Evolutionary conservation across 805 yeast species (phyloP).

Genomic region (Pichia paraexigua): DNA sequence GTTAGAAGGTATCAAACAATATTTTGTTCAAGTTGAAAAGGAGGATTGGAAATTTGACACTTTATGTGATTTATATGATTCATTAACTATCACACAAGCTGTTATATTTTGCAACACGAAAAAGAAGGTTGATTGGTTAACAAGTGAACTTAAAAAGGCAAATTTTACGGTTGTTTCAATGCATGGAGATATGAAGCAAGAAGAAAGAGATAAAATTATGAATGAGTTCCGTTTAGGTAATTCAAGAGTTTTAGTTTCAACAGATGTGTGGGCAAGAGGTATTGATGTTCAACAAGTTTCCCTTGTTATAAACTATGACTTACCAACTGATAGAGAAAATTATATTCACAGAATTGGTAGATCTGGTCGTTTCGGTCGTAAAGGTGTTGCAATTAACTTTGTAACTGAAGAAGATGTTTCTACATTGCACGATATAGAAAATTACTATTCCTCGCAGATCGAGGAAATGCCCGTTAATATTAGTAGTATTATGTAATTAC

Average conservation of each 20-base stretch:
- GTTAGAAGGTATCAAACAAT: constrained; percentile 92
- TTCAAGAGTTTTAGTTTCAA: constrained; percentile 84
- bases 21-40: constrained; percentile 79
- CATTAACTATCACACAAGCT: constrained; percentile 92
- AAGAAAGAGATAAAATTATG: constrained; percentile 91
- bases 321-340: constrained; percentile 85
- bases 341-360: constrained; percentile 97
- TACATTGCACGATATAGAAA: constrained; percentile 78
- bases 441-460: constrained; percentile 81
- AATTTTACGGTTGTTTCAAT: constrained; percentile 90
- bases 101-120: constrained; percentile 97
- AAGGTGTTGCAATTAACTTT: constrained; percentile 95
- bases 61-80: constrained; percentile 88
- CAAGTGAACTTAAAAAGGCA: constrained; percentile 62
- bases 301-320: constrained; percentile 87
- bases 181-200: constrained; percentile 95
- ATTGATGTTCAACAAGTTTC: constrained; percentile 97
- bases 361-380: constrained; percentile 97
- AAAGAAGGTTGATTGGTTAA: constrained; percentile 84
- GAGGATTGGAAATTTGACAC: constrained; percentile 96
- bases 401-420: constrained; percentile 73
- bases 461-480: constrained; percentile 76
- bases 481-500: constrained; percentile 17
- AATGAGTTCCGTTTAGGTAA: constrained; percentile 92
- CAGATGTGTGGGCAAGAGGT: constrained; percentile 97